A percentile compares a stretch with the other conserved stretches of the same genome.
phyloP scores from a whole-genome alignment of 2,329 filamentous ascomycete genomes.

The Colletotrichum orbiculare region DNA sequence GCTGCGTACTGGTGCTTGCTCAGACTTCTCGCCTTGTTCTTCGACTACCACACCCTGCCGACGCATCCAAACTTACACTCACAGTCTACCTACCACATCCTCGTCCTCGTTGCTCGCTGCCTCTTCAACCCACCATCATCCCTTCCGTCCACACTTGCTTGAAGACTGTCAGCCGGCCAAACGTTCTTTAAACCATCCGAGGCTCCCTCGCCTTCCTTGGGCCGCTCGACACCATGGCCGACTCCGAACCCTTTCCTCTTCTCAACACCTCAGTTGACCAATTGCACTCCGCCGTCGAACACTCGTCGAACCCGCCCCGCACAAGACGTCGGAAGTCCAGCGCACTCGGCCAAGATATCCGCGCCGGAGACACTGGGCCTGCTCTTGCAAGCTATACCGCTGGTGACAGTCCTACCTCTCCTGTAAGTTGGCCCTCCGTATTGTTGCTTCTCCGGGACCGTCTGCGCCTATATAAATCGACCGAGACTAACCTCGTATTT shows the following conservation, averaged over 20 bases:
- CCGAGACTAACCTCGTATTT: constrained; percentile 15
- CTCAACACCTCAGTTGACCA: constrained; percentile 64
- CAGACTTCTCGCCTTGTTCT: neutral
- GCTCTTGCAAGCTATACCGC: constrained; percentile 60
- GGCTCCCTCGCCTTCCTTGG: constrained; percentile 10
- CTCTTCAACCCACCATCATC: neutral
- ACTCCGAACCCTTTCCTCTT: constrained; percentile 65
- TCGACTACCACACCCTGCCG: constrained; percentile 17
- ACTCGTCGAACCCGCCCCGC: constrained; percentile 41
- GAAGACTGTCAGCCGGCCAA: constrained; percentile 1
- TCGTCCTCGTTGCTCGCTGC: neutral
- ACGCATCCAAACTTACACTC: constrained; percentile 14
- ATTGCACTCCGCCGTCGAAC: constrained; percentile 52
- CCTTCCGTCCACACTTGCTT: neutral
- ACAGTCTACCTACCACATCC: neutral
- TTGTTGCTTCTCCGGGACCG: too few species aligned
- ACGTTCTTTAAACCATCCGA: constrained; percentile 27
- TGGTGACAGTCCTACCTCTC: constrained; percentile 19
- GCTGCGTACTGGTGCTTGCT: neutral
- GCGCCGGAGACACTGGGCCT: constrained; percentile 66
- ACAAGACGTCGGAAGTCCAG: constrained; percentile 67
- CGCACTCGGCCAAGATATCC: constrained; percentile 63
- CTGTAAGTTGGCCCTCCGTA: constrained; percentile 1
- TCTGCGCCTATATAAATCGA: neutral
- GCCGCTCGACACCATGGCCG: constrained; percentile 24